A percentile compares a stretch with the other conserved stretches of the same genome.
These are phyloP conservation scores for Penicillium hordei DNA, from an alignment of 2,329 filamentous ascomycete genomes.

Conservation along the genomic window DNA sequence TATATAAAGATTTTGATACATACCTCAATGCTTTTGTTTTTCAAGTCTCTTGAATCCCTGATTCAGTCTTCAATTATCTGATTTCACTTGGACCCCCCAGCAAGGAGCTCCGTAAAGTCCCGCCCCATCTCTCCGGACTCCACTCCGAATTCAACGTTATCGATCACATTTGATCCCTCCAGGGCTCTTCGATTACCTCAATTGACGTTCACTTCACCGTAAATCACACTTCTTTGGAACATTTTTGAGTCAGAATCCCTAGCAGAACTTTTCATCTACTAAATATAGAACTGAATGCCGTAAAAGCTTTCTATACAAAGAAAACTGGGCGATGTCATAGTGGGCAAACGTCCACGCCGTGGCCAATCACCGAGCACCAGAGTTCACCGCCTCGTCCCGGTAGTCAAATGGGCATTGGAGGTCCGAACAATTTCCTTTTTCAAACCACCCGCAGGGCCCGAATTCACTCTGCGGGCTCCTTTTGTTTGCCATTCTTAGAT, in stretches of 20 bases:
- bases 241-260: too few relatives aligned
- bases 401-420: slow-evolving; percentile 16
- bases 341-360: slow-evolving; percentile 20
- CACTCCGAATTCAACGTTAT: slow-evolving; percentile 18
- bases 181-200: background rate
- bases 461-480: slow-evolving; percentile 24
- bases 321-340: slow-evolving; percentile 23
- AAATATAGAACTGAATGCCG: background rate
- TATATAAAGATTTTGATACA: background rate
- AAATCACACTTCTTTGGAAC: background rate
- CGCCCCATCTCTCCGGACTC: slow-evolving; percentile 23
- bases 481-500: slow-evolving; percentile 13
- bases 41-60: background rate
- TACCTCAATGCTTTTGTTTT: background rate
- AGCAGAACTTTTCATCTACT: background rate
- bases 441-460: slow-evolving; percentile 27
- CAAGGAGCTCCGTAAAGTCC: slow-evolving; percentile 24
- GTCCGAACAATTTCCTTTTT: slow-evolving; percentile 23
- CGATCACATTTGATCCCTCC: slow-evolving; percentile 21
- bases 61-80: background rate
- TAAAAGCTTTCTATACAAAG: background rate
- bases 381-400: slow-evolving; percentile 23
- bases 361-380: slow-evolving; percentile 18
- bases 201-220: background rate
- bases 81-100: background rate